A percentile compares a stretch with the other conserved stretches of the same genome.
Conservation (phyloP, 2,329 filamentous ascomycete genomes). For the Volutella citrinella region DNA sequence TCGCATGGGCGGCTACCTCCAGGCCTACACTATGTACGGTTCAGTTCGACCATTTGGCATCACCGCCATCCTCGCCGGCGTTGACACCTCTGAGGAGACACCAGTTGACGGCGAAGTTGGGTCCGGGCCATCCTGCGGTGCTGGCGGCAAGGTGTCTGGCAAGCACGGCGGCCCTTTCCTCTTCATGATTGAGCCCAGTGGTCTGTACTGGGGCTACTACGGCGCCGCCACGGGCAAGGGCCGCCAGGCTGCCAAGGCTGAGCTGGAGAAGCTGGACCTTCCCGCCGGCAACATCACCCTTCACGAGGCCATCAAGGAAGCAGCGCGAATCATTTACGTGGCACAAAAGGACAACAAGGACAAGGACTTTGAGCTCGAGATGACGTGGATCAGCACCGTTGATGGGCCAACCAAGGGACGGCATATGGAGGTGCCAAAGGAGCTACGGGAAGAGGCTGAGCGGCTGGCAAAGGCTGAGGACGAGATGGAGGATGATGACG, state of each 20-base stretch:
- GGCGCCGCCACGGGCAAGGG: slow-evolving; percentile 97
- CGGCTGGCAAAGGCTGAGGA: slow-evolving; percentile 85
- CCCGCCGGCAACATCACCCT: slow-evolving; percentile 73
- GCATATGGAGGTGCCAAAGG: slow-evolving; percentile 90
- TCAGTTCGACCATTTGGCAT: slow-evolving; percentile 96
- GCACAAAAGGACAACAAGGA: slow-evolving; percentile 99
- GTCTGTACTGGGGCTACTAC: slow-evolving; percentile 98
- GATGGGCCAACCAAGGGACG: slow-evolving; percentile 88
- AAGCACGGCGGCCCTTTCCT: slow-evolving; percentile 86
- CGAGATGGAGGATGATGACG: slow-evolving; percentile 75
- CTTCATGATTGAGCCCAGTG: slow-evolving; percentile 99
- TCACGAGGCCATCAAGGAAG: slow-evolving; percentile 89
- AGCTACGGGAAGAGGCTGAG: slow-evolving; percentile 87
- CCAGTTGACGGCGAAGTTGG: slow-evolving; percentile 91
- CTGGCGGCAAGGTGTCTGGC: slow-evolving; percentile 75
- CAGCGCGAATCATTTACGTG: slow-evolving; percentile 93
- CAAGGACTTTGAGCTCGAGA: slow-evolving; percentile 98
- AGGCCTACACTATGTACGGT: slow-evolving; percentile 96
- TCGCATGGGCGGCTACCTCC: slow-evolving; percentile 92
- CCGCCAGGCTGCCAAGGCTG: slow-evolving; percentile 92
- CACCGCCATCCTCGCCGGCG: slow-evolving; percentile 89
- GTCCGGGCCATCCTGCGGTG: slow-evolving; percentile 70
- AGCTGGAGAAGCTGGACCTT: slow-evolving; percentile 96
- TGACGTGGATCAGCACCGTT: slow-evolving; percentile 91
- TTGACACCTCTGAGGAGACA: slow-evolving; percentile 83